A percentile compares a stretch with the other conserved stretches of the same genome.
These are phyloP conservation scores for Mortierella sp. DNA, from an alignment of 371 early-diverging fungal species.

Conservation along the genomic window DNA sequence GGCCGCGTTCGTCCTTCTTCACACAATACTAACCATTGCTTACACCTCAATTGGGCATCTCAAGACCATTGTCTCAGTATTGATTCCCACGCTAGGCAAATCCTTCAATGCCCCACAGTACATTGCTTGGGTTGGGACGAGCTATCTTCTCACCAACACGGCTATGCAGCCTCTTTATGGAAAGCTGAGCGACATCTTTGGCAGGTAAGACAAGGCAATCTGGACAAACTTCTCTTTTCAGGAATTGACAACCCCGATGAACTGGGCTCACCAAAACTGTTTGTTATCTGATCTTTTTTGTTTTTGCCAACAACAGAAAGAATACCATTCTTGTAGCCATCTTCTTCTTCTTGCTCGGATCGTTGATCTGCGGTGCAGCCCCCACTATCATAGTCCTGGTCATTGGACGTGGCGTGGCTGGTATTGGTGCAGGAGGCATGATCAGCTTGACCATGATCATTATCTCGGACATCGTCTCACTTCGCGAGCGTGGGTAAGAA, in stretches of 20 bases:
- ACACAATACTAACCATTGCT: not conserved
- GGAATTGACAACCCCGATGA: no score
- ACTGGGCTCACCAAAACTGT: not conserved
- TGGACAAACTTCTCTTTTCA: not conserved
- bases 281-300: not conserved
- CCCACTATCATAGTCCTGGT: constrained; percentile 69
- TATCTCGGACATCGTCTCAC: constrained; percentile 70
- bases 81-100: constrained; percentile 74
- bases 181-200: constrained; percentile 55
- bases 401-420: constrained; percentile 67
- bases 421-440: constrained; percentile 77
- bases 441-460: constrained; percentile 75
- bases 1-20: not conserved
- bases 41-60: not conserved
- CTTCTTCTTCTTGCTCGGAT: constrained; percentile 62
- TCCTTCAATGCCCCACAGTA: constrained; percentile 69
- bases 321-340: constrained; percentile 58
- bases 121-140: constrained; percentile 65
- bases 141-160: constrained; percentile 63
- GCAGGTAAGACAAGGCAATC: constrained; percentile 31
- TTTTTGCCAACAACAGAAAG: constrained; percentile 34
- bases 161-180: constrained; percentile 54
- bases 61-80: constrained; percentile 79
- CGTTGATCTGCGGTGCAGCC: constrained; percentile 65
- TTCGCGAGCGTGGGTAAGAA: constrained; percentile 45